These are phyloP conservation scores for Lentithecium fluviatile DNA, from an alignment of 495 filamentous ascomycete genomes.

Conservation along the genomic window DNA sequence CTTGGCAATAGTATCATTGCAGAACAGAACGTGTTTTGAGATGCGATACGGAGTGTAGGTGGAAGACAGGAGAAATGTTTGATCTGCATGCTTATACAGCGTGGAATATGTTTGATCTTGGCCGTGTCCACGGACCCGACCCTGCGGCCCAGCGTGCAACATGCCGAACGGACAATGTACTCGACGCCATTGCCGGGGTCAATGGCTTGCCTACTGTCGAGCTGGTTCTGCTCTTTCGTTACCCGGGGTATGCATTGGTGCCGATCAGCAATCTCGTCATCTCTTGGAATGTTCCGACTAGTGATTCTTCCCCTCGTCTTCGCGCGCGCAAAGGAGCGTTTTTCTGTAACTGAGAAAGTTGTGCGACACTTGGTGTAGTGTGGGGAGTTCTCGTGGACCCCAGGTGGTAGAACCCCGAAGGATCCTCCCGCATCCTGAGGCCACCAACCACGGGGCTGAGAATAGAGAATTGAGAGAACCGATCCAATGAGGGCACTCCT, in stretches of 20 bases:
- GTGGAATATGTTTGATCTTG: not conserved
- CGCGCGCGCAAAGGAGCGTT: too few relatives aligned
- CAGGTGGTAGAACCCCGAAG: not conserved
- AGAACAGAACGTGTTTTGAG: not conserved
- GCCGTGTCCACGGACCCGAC: not conserved
- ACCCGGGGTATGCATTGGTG: too few relatives aligned
- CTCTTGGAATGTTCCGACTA: too few relatives aligned
- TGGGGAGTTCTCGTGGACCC: not conserved
- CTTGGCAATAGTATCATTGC: not conserved
- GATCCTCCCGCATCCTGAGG: not conserved
- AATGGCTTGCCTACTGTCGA: too few relatives aligned
- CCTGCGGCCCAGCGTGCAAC: not conserved
- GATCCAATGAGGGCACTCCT: not conserved
- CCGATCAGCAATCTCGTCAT: too few relatives aligned
- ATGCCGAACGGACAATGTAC: too few relatives aligned
- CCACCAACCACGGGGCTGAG: not conserved
- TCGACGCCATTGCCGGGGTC: too few relatives aligned
- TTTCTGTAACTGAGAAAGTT: too few relatives aligned
- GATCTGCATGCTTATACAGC: conserved; percentile 1
- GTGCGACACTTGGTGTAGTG: not conserved
- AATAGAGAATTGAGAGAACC: not conserved
- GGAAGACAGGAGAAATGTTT: not conserved
- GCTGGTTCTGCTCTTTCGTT: too few relatives aligned
- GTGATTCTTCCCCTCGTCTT: too few relatives aligned
- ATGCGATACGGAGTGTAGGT: not conserved